phyloP scores from a whole-genome alignment of 2,329 filamentous ascomycete genomes.

The Sordariomycetes sp. region DNA sequence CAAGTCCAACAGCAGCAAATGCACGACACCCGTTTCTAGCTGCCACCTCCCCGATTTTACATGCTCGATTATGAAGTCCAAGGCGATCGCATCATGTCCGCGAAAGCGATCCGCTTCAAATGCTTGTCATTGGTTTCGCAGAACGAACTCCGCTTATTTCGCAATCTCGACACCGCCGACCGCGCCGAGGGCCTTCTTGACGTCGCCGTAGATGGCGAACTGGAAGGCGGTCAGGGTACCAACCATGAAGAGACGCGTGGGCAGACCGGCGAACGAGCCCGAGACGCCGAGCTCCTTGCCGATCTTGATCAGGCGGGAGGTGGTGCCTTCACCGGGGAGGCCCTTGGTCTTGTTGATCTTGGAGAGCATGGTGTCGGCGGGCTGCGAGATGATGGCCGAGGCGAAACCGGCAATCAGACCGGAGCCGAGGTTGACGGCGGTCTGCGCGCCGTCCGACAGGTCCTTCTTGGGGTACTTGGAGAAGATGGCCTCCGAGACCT shows the following conservation, averaged over 20 bases:
- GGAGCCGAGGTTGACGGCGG: conserved; percentile 63
- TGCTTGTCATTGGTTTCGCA: not conserved
- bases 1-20: not conserved
- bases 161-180: conserved; percentile 66
- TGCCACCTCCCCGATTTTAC: not conserved
- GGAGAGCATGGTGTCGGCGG: conserved; percentile 85
- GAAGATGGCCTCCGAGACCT: conserved; percentile 70
- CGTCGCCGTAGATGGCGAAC: conserved; percentile 79
- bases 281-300: conserved; percentile 72
- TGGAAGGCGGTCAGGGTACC: conserved; percentile 69
- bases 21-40: not conserved
- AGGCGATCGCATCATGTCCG: not conserved
- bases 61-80: not conserved
- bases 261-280: conserved; percentile 72
- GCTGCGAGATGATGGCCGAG: conserved; percentile 78
- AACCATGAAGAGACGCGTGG: conserved; percentile 55
- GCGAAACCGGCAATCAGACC: conserved; percentile 58
- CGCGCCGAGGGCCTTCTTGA: conserved; percentile 61
- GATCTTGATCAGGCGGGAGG: conserved; percentile 76
- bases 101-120: not conserved
- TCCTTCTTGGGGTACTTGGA: conserved; percentile 57
- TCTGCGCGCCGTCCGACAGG: conserved; percentile 60
- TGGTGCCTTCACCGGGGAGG: conserved; percentile 74
- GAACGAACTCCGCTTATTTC: conserved; percentile 21
- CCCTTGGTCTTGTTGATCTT: conserved; percentile 97